Evolutionary conservation across 2,329 filamentous ascomycete species (phyloP).

Genomic region (Aspergillus sp.): DNA sequence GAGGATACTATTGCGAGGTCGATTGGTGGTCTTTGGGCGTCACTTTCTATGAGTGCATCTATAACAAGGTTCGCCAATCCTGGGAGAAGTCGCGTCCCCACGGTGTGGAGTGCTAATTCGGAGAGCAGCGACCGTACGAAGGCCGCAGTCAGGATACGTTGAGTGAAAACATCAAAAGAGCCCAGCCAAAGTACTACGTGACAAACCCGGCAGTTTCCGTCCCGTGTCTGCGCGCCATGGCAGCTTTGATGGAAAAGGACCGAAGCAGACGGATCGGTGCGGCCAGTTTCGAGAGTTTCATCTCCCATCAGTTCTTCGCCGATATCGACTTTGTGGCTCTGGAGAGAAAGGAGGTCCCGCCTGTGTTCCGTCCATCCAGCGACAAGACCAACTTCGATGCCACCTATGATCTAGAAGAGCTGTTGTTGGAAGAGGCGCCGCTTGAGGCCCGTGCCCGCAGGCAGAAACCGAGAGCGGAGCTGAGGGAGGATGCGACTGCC

Average conservation of each 20-base stretch:
- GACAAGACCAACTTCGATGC: slow-evolving; percentile 99
- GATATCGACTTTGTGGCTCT: slow-evolving; percentile 79
- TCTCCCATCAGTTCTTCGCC: slow-evolving; percentile 84
- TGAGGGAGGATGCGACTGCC: slow-evolving; percentile 91
- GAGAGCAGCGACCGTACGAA: slow-evolving; percentile 78
- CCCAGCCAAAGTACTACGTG: slow-evolving; percentile 82
- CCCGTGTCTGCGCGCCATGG: slow-evolving; percentile 84
- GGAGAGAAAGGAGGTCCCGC: slow-evolving; percentile 83
- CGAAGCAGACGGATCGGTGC: slow-evolving; percentile 79
- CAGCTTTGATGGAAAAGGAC: slow-evolving; percentile 77
- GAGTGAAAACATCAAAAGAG: slow-evolving; percentile 75
- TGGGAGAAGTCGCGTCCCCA: neutral
- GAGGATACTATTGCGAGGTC: slow-evolving; percentile 83
- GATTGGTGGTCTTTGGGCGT: slow-evolving; percentile 99
- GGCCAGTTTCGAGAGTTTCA: slow-evolving; percentile 78
- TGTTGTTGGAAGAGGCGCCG: slow-evolving; percentile 90
- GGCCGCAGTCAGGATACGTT: slow-evolving; percentile 80
- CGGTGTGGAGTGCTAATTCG: slow-evolving; percentile 27
- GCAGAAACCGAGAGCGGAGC: slow-evolving; percentile 86
- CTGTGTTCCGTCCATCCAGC: slow-evolving; percentile 87
- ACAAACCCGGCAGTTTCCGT: slow-evolving; percentile 88
- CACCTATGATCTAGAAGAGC: slow-evolving; percentile 93
- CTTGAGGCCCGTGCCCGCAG: slow-evolving; percentile 87
- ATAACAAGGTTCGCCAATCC: slow-evolving; percentile 73
- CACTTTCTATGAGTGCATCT: slow-evolving; percentile 99